These are phyloP conservation scores for Crithidia sp. DNA, from an alignment of 208 protist species.

Conservation along the genomic window DNA sequence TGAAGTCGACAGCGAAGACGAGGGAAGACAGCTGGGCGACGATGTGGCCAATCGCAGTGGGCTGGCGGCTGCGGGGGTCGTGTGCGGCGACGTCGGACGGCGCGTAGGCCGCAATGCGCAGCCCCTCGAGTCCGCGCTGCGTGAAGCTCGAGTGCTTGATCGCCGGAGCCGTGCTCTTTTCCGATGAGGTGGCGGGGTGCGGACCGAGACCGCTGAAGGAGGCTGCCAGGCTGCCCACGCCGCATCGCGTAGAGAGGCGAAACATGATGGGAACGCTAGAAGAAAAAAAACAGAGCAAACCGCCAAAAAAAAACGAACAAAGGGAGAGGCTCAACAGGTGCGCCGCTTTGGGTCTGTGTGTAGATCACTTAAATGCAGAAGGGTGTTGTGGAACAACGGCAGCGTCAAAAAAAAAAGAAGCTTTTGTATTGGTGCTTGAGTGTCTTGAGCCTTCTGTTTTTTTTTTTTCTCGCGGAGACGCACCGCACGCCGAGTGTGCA, in stretches of 20 bases:
- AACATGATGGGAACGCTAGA: not conserved
- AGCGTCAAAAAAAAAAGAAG: not conserved
- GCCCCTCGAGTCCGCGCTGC: slow-evolving; percentile 52
- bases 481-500: too few relatives aligned
- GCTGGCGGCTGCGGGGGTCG: slow-evolving; percentile 31
- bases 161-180: not conserved
- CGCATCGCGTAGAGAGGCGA: slow-evolving; percentile 11
- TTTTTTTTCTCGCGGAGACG: too few relatives aligned
- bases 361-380: too few relatives aligned
- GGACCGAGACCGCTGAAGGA: not conserved
- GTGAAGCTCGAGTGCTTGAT: slow-evolving; percentile 34
- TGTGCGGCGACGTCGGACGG: slow-evolving; percentile 24
- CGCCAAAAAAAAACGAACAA: not conserved
- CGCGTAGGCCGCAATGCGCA: slow-evolving; percentile 64
- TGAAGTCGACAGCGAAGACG: slow-evolving; percentile 77
- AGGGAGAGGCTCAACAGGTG: not conserved
- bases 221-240: not conserved
- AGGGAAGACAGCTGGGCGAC: slow-evolving; percentile 73
- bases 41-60: slow-evolving; percentile 76
- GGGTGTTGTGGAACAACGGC: too few relatives aligned
- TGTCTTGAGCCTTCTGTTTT: too few relatives aligned
- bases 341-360: too few relatives aligned
- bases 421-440: too few relatives aligned
- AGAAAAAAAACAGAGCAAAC: not conserved
- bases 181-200: not conserved